phyloP scores from a whole-genome alignment of 2,329 filamentous ascomycete species.

The Alternaria solani region DNA sequence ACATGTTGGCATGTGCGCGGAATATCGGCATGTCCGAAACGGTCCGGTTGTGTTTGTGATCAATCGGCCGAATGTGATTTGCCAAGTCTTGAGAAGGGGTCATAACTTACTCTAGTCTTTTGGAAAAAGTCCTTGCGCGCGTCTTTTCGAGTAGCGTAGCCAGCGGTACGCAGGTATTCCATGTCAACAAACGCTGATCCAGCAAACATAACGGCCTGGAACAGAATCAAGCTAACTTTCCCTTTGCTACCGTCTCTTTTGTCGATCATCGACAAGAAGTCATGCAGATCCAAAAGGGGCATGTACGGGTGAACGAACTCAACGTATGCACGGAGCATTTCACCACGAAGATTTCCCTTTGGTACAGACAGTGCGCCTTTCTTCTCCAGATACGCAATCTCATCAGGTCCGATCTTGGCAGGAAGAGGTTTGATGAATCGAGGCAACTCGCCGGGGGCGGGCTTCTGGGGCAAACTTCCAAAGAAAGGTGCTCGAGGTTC shows the following conservation, averaged over 20 bases:
- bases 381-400: constrained; percentile 80
- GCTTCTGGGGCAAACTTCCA: constrained; percentile 60
- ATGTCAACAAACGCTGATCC: constrained; percentile 88
- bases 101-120: constrained; percentile 75
- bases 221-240: constrained; percentile 83
- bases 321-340: constrained; percentile 80
- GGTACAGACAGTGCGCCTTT: constrained; percentile 88
- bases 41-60: constrained; percentile 8
- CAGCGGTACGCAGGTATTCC: constrained; percentile 76
- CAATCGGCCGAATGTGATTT: constrained; percentile 18
- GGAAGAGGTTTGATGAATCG: constrained; percentile 83
- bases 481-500: constrained; percentile 47
- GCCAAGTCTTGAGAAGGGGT: constrained; percentile 16
- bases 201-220: constrained; percentile 95
- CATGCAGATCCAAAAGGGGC: constrained; percentile 78
- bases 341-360: constrained; percentile 73
- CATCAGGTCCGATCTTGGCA: constrained; percentile 77
- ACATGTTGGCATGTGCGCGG: constrained; percentile 22
- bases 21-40: constrained; percentile 16
- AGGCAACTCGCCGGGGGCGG: constrained; percentile 59
- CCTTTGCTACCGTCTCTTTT: constrained; percentile 72
- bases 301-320: constrained; percentile 95
- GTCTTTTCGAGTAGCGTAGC: constrained; percentile 78
- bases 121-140: constrained; percentile 90
- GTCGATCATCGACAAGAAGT: constrained; percentile 68